Conservation (phyloP, 495 filamentous ascomycete genomes). For the Thozetella sp. region DNA sequence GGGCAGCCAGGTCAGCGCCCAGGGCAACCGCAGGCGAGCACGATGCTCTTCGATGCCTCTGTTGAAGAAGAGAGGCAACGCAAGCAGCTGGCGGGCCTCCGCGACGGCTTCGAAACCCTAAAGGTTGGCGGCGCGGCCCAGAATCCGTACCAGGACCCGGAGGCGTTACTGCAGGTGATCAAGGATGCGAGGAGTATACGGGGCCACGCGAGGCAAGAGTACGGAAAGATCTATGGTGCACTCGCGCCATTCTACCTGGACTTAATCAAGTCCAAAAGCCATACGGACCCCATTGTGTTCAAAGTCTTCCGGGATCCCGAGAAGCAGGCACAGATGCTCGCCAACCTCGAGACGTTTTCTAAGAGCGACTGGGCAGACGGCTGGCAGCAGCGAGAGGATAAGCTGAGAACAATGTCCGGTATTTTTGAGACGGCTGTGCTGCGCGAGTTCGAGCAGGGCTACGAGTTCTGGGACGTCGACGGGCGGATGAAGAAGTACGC, state of each 20-base stretch:
- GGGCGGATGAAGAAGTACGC: conserved; percentile 88
- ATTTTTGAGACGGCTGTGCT: conserved; percentile 92
- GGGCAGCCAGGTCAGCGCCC: conserved; percentile 2
- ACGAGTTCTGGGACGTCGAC: conserved; percentile 87
- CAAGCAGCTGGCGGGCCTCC: conserved; percentile 28
- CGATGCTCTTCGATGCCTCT: conserved; percentile 74
- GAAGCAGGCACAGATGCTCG: conserved; percentile 84
- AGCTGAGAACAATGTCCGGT: conserved; percentile 70
- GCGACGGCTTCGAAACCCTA: conserved; percentile 72
- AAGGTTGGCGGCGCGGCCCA: conserved; percentile 30
- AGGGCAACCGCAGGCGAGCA: conserved; percentile 24
- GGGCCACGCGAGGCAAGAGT: conserved; percentile 86
- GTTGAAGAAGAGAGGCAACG: conserved; percentile 55
- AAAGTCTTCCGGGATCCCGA: conserved; percentile 83
- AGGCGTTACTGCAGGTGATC: conserved; percentile 65
- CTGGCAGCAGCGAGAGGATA: conserved; percentile 68
- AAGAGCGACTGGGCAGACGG: conserved; percentile 78
- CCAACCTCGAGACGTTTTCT: conserved; percentile 76
- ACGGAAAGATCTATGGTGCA: conserved; percentile 85
- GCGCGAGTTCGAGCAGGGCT: conserved; percentile 88
- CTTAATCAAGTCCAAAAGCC: conserved; percentile 68
- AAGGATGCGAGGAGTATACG: conserved; percentile 74
- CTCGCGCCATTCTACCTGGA: conserved; percentile 88
- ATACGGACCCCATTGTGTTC: conserved; percentile 83
- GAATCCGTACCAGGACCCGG: conserved; percentile 48